Base-by-base conservation (phyloP, 2,329 filamentous ascomycete species). In the Bipolaris cookei region DNA sequence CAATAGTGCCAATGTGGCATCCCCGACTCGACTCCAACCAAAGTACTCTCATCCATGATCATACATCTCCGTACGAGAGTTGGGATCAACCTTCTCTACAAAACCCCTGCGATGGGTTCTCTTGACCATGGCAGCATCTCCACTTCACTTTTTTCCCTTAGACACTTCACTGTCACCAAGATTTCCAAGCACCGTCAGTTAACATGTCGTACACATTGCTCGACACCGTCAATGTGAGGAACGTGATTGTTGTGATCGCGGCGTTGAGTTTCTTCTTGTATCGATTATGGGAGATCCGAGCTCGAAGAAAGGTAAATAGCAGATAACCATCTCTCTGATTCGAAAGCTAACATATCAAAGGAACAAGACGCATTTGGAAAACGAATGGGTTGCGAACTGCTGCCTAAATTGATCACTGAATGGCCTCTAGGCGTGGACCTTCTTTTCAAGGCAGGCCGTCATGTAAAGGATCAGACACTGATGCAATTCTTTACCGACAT, bases 381-480 rank as follows among this genome's bases (percentile, higher is more conserved):
- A 25, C 6, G n/a, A 3, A 38, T 28, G 21, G 45, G 45, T 11
- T 48, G 34, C 34, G 20, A 38, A 14, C 34, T n/a, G 2, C 7
- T 38, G 10, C 45, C 45, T 7, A 14, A 25, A 2, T 2, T 48
- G 4, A 7, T 5, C 16, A 38, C 45, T 1, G 8, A 23, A 20
- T 48, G 45, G 34, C 45, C 45, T 6, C 14, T 48, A 8, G 34
- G 45, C 34, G 4, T 48, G 7, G 45, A 48, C 18, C 45, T 48
- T 10, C 45, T 48, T n/a, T 8, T 38, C n/a, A 28, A 5, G 13
- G 45, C 20, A 18, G 34, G 21, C 6, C 21, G 34, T 2, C 45
- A 48, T 18, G 21, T 7, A 3, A 38, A 48, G 38, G 45, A 21
- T 7, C 32, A 48, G 5, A 48, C 34, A 13, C 3, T 48, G 34